These are phyloP conservation scores for Erythrobasidium yunnanense DNA, from an alignment of 768 basidiomycete genomes.

Conservation along the genomic window DNA sequence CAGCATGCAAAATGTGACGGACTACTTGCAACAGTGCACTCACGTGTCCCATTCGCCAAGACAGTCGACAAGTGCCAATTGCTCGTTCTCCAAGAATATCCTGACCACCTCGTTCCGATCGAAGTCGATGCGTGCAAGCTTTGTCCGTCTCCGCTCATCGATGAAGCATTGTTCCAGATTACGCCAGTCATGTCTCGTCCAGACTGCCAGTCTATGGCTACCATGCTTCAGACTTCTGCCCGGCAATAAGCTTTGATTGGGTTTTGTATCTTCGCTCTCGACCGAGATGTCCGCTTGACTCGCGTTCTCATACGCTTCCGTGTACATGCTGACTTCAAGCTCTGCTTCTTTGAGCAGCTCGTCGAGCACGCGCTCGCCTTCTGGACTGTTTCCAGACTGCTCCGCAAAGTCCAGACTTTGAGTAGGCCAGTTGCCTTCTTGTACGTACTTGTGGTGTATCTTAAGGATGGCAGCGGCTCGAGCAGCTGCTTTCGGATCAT, in stretches of 20 bases:
- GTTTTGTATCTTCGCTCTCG: neutral
- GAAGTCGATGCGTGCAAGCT: neutral
- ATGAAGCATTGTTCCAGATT: conserved; percentile 23
- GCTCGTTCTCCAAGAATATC: conserved; percentile 13
- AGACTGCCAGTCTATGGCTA: neutral
- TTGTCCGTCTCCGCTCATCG: conserved; percentile 14
- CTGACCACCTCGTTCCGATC: conserved; percentile 10
- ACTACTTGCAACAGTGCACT: neutral
- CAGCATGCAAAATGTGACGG: neutral
- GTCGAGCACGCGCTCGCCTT: conserved; percentile 13
- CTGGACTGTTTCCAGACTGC: neutral
- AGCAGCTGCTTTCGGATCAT: conserved; percentile 75
- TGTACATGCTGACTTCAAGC: neutral
- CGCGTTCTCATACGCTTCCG: neutral
- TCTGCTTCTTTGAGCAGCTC: conserved; percentile 17
- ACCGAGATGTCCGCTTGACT: neutral
- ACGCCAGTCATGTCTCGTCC: conserved; percentile 23
- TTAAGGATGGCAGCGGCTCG: conserved; percentile 86
- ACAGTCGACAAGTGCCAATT: neutral
- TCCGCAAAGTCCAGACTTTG: neutral
- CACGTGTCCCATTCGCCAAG: conserved; percentile 3
- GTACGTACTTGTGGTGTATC: conserved; percentile 79
- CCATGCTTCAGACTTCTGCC: neutral
- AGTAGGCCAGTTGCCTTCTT: conserved; percentile 46
- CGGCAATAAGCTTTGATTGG: neutral